A percentile compares a stretch with the other conserved stretches of the same genome.
These are phyloP conservation scores for Oenanthe sinensis DNA, from an alignment of 129 eudicot genomes.

Conservation along the genomic window DNA sequence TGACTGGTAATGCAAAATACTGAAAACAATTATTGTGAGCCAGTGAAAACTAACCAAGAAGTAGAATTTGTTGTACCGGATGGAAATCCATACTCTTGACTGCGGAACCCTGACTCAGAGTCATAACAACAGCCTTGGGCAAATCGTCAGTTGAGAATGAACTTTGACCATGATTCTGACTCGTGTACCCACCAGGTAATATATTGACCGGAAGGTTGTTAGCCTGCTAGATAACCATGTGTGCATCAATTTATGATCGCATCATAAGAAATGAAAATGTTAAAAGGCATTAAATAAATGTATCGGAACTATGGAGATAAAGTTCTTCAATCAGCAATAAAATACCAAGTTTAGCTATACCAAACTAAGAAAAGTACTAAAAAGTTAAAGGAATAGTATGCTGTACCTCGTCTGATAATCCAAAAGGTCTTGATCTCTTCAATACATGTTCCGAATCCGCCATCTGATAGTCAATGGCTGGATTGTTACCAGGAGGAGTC, in stretches of 20 bases:
- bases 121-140: constrained; percentile 66
- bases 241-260: neutral
- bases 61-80: constrained; percentile 65
- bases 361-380: neutral
- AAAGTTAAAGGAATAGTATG: neutral
- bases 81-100: constrained; percentile 85
- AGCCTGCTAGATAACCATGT: constrained; percentile 34
- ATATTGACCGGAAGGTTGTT: constrained; percentile 45
- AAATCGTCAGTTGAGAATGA: constrained; percentile 70
- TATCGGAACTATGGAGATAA: neutral
- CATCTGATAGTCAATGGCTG: constrained; percentile 57
- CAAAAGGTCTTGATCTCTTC: constrained; percentile 67
- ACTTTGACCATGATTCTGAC: constrained; percentile 64
- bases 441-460: constrained; percentile 65
- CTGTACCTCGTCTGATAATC: constrained; percentile 65
- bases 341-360: neutral
- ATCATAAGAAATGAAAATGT: constrained; percentile 3
- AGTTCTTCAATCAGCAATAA: neutral
- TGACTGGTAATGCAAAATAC: neutral
- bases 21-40: constrained; percentile 4
- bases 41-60: constrained; percentile 53
- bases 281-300: neutral
- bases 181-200: constrained; percentile 41
- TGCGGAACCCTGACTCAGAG: constrained; percentile 55
- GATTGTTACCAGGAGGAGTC: constrained; percentile 58